These are phyloP conservation scores for Schizopora paradoxa DNA, from an alignment of 1,284 basidiomycete genomes.

Conservation along the genomic window DNA sequence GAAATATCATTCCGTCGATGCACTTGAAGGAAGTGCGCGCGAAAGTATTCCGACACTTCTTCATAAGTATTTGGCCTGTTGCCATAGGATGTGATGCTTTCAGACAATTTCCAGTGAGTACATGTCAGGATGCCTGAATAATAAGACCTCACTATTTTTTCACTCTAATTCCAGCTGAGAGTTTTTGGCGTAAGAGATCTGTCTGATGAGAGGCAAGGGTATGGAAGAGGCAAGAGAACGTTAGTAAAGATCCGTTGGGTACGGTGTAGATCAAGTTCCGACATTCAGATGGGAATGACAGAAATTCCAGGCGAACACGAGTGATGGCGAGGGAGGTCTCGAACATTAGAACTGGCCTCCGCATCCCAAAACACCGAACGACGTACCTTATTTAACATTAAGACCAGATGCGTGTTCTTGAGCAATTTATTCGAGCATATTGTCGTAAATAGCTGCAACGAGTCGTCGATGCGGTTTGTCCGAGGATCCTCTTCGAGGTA, in stretches of 20 bases:
- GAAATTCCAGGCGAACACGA: too few relatives aligned
- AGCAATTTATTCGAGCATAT: slow-evolving; percentile 72
- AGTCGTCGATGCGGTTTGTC: slow-evolving; percentile 75
- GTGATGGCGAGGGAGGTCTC: too few relatives aligned
- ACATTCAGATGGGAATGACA: not conserved
- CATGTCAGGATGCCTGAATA: not conserved
- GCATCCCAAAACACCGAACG: too few relatives aligned
- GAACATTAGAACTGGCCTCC: too few relatives aligned
- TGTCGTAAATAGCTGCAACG: slow-evolving; percentile 66
- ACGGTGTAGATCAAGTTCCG: slow-evolving; percentile 13
- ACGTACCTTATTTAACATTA: slow-evolving; percentile 69
- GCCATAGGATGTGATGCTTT: slow-evolving; percentile 74
- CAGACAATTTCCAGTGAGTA: not conserved
- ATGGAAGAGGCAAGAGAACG: slow-evolving; percentile 1
- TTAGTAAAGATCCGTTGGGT: slow-evolving; percentile 6
- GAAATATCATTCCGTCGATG: slow-evolving; percentile 61
- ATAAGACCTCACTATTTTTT: slow-evolving; percentile 60
- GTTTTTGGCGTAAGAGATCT: slow-evolving; percentile 62
- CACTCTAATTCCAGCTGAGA: slow-evolving; percentile 57
- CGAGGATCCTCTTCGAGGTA: slow-evolving; percentile 75
- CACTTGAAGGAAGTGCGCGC: slow-evolving; percentile 69
- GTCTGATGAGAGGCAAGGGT: slow-evolving; percentile 33
- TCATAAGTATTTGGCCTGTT: slow-evolving; percentile 66
- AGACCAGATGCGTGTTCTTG: slow-evolving; percentile 63
- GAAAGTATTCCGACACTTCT: slow-evolving; percentile 71